Evolutionary conservation across 2,329 filamentous ascomycete species (phyloP), one percentile per base, ranked within the genome.

Genomic region (Nigrospora sphaerica): DNA sequence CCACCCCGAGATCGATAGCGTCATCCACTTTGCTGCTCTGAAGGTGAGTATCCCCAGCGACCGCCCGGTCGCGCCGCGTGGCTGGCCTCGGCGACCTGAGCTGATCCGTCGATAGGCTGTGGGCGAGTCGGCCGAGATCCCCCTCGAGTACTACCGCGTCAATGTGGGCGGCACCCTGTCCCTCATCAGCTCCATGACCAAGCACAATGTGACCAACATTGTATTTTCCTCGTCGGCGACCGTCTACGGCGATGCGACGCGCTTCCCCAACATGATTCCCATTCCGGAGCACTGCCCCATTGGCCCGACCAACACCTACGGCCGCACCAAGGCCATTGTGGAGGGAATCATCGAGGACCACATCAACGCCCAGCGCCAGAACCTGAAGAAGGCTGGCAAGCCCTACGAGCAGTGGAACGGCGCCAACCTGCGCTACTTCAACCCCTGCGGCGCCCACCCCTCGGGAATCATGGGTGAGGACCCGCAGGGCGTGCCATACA

Each of bases 201-300:
- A 83, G 67, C 82, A 96, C 77, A 85, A 92, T 69, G 91, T 98
- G 57, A 81, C 81, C 71, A 97, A 95, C 76, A 93, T 98, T 61
- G 93, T 98, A 70, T 98, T 98, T 74, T 97, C 92, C 50, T 96
- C 90, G 52, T 96, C 91, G 1, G 93, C 93, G 32, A 98, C 95
- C 57, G 93, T 98, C 56, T 98, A 98, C 68, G 93, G 93, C 63
- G 95, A 98, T 69, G 93, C 92, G 45, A 97, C 93, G 39, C 87
- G 90, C 64, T 88, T 96, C 72, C 83, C 86, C 57, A 86, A 95
- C 77, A 98, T 98, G 93, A 98, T 98, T 55, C 93, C 93, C 54
- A 98, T 98, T 62, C 93, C 93, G 44, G 93, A 98, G 73, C 77
- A 88, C 69, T 98, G 93, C 78, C 93, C 95, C 50, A 88, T 95